phyloP scores from a whole-genome alignment of 2,329 filamentous ascomycete genomes.

The Stemphylium vesicarium region DNA sequence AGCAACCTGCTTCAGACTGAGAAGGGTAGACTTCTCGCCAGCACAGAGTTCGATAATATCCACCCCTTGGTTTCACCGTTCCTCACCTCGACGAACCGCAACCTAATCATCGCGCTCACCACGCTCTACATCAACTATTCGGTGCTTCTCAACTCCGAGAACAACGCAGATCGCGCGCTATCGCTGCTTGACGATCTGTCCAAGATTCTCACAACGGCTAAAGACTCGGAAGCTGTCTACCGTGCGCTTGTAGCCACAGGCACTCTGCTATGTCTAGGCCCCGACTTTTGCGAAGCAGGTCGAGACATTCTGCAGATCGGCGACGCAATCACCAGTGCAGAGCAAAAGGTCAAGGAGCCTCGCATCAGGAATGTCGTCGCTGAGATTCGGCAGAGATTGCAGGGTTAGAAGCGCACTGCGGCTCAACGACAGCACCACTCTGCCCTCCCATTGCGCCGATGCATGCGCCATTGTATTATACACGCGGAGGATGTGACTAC shows the following conservation, averaged over 20 bases:
- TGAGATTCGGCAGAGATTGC: slow-evolving; percentile 63
- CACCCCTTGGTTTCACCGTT: slow-evolving; percentile 69
- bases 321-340: slow-evolving; percentile 55
- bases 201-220: slow-evolving; percentile 68
- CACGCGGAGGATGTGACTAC: background rate
- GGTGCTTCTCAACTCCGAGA: slow-evolving; percentile 67
- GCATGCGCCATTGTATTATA: background rate
- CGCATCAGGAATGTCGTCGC: slow-evolving; percentile 64
- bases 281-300: slow-evolving; percentile 64
- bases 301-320: slow-evolving; percentile 63
- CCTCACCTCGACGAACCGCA: slow-evolving; percentile 67
- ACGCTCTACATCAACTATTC: slow-evolving; percentile 86
- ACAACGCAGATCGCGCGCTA: slow-evolving; percentile 57
- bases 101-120: slow-evolving; percentile 80
- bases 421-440: background rate
- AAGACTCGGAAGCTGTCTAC: slow-evolving; percentile 83
- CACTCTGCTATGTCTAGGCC: slow-evolving; percentile 71
- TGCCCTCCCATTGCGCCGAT: background rate
- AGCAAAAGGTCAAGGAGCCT: slow-evolving; percentile 63
- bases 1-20: slow-evolving; percentile 82
- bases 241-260: slow-evolving; percentile 82
- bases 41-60: slow-evolving; percentile 65
- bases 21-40: slow-evolving; percentile 68
- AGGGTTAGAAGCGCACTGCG: slow-evolving; percentile 21
- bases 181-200: slow-evolving; percentile 67